Base-by-base conservation (phyloP, 495 filamentous ascomycete species). In the Penicillium chermesinum region DNA sequence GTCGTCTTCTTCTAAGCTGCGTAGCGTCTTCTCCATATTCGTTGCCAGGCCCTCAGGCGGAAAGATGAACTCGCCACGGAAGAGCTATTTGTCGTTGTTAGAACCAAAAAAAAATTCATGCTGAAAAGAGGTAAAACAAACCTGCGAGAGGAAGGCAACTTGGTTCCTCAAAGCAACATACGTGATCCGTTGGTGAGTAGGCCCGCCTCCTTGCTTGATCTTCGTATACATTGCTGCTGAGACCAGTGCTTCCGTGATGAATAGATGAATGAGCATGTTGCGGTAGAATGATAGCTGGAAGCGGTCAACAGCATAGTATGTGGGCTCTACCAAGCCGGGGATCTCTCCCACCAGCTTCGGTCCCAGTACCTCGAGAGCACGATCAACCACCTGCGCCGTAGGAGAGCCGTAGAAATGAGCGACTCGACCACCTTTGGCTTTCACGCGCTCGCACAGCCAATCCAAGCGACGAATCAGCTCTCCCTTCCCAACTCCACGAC, bases 181-280 rank as follows among this genome's bases (percentile, higher is more conserved):
- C 0, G 83, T 71, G 13, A 96, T 88, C 12, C 85, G 77, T 58
- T 96, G 91, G 36, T 85, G 79, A 0, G 83, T 75, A 0, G 87
- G 86, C 0, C 86, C 88, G 14, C 91, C 91, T 15, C 93, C 91
- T 55, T 82, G 80, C 65, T 97, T 98, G 30, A 96, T 84, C 30
- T 81, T 76, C 0, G 85, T 90, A 64, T 97, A 96, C 74, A 98
- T 84, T 20, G 85, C 86, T 13, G 85, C 88, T 14, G 86, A 89
- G 2, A 98, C 86, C 1, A 97, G 73, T 0, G 91, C 86, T 52
- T 96, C 89, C 1, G 86, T 84, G 44, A 97, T 91, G 63, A 98
- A 98, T 2, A 98, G 80, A 60, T 98, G 93, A 43, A 98, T 98
- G 1, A 90, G 94, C 91, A 96, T 96, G 64, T 98, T 98, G 35